Evolutionary conservation across 257 asterid species (phyloP), one percentile per base, ranked within the genome.

Genomic region (Osmanthus fragrans): DNA sequence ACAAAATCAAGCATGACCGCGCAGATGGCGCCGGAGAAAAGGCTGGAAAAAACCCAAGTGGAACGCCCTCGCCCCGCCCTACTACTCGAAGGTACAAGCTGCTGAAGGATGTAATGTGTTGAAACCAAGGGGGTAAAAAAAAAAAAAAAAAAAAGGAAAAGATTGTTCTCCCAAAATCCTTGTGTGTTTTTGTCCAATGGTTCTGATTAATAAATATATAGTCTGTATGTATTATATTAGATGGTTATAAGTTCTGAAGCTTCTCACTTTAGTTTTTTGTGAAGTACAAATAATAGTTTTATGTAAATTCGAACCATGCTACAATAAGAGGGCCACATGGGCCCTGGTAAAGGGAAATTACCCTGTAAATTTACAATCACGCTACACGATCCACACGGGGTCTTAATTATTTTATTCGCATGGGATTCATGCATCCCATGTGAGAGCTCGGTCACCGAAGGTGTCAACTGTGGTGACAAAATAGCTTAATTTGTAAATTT

Each of bases 81-180:
- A 21, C 93, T 67, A 83, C 96, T n/a, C 90, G 97, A 63, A 86
- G 97, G 91, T 94, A 94, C 88, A 94, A 94, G 96, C 96, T 94
- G 86, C 97, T 94, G 86, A 94, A 94, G 89, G 98, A 94, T 84
- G 98, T 94, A 11, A 92, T 94, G 97, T 92, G 98, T 82, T 86
- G 84, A 86, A 69, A 18, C 42, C 7, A 18, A 21, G 16, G 21
- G 2, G 23, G 27, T 0, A 25, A 25, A 25, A 25, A 25, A 25
- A 25, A 25, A 25, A 25, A 25, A 25, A 25, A 25, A 66, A 29
- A 7, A 47, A 19, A 34, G 11, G 25, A 7, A 40, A 70, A 54
- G 40, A 25, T 54, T 12, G 63, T 70, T 54, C 74, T 10, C 49
- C 9, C 40, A 19, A 68, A 47, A 49, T 70, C 74, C 70, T 23